A percentile compares a stretch with the other conserved stretches of the same genome.
Conservation (phyloP, 148 eudicot species). For the Persicaria maculosa region DNA sequence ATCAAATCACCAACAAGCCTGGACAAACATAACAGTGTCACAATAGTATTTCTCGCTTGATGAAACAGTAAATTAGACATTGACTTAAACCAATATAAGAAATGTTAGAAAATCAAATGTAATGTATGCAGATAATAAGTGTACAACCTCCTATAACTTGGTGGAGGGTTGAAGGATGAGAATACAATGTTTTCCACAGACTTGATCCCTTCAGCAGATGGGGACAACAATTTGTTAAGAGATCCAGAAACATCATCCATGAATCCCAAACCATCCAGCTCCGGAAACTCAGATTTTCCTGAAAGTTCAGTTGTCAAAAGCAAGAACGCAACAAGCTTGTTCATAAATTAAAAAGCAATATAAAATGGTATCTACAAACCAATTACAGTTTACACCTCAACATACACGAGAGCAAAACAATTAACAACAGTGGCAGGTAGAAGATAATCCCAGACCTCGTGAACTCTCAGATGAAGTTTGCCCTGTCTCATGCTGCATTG, state of each 20-base stretch:
- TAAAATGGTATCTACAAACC: neutral
- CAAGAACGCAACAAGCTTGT: too few species aligned
- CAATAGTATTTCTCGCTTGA: neutral
- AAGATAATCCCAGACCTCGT: slow-evolving; percentile 44
- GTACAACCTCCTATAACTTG: slow-evolving; percentile 81
- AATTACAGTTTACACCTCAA: slow-evolving; percentile 3
- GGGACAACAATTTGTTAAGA: slow-evolving; percentile 48
- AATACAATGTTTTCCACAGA: slow-evolving; percentile 81
- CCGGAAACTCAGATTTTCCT: slow-evolving; percentile 52
- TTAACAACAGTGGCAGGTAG: neutral
- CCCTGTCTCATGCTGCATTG: slow-evolving; percentile 69
- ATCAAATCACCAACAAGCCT: slow-evolving; percentile 97
- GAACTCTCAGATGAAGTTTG: slow-evolving; percentile 41
- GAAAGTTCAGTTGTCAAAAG: neutral
- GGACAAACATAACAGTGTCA: slow-evolving; percentile 11
- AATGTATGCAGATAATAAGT: neutral
- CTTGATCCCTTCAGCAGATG: slow-evolving; percentile 70
- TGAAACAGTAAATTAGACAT: neutral
- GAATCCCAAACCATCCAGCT: slow-evolving; percentile 72
- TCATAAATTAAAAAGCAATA: neutral
- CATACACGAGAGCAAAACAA: neutral
- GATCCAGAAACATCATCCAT: slow-evolving; percentile 80
- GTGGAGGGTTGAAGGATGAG: slow-evolving; percentile 96
- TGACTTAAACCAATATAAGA: neutral
- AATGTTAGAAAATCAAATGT: neutral